Conservation (phyloP, 352 stramenopile genomes). For the Discostella stelligera region DNA sequence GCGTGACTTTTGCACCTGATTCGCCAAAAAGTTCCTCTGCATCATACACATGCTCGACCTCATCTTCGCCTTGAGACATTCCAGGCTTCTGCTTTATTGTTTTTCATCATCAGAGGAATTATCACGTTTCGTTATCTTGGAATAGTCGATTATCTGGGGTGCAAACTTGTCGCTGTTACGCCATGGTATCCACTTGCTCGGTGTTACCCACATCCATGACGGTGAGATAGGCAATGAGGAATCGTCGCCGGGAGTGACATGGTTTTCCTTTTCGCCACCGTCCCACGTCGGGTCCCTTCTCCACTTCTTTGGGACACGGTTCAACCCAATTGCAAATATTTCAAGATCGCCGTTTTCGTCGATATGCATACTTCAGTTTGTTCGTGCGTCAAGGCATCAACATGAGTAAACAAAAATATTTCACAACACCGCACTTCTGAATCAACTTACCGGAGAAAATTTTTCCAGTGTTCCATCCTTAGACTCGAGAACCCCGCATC, state of each 20-base stretch:
- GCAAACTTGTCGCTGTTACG: constrained; percentile 41
- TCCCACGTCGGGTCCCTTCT: constrained; percentile 45
- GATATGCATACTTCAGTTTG: constrained; percentile 14
- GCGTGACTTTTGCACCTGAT: too few species aligned
- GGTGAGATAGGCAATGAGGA: constrained; percentile 14
- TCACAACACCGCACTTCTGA: background rate
- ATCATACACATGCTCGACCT: too few species aligned
- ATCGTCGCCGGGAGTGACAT: background rate
- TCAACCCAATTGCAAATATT: constrained; percentile 58
- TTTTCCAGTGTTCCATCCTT: constrained; percentile 64
- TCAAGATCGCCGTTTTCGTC: constrained; percentile 58
- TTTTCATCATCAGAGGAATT: background rate
- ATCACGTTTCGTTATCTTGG: constrained; percentile 23
- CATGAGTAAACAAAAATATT: background rate
- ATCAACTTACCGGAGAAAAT: constrained; percentile 43
- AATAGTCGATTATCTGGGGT: constrained; percentile 51
- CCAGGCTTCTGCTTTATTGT: background rate
- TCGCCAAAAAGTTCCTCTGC: too few species aligned
- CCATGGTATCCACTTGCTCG: constrained; percentile 57
- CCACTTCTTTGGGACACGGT: constrained; percentile 56
- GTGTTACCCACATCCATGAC: constrained; percentile 51
- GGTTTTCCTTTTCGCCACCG: constrained; percentile 12
- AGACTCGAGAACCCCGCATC: constrained; percentile 60
- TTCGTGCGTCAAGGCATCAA: background rate
- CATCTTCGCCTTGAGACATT: background rate